Conservation (phyloP, 192 early-diverging fungal genomes). For the Podila clonocystis region DNA sequence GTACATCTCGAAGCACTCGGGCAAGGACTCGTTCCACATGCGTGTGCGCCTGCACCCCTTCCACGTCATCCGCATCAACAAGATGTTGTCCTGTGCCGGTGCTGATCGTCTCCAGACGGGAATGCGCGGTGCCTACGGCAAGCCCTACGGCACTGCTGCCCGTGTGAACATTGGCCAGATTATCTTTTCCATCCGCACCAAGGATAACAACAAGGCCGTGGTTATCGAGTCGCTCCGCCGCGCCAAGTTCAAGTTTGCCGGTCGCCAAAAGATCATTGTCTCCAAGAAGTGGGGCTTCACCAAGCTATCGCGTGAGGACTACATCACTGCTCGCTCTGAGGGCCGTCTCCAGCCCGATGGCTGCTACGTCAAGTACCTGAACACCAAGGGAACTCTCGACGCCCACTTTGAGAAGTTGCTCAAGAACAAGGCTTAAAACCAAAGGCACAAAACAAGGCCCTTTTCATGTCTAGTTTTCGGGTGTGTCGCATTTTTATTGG, state of each 20-base stretch:
- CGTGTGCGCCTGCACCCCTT: slow-evolving; percentile 98
- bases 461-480: no score
- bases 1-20: slow-evolving; percentile 97
- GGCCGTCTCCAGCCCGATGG: slow-evolving; percentile 93
- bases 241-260: slow-evolving; percentile 96
- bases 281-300: slow-evolving; percentile 99
- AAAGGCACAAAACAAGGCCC: no score
- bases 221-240: slow-evolving; percentile 84
- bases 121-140: slow-evolving; percentile 99
- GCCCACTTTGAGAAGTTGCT: slow-evolving; percentile 54
- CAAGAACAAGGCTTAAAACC: not conserved
- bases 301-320: slow-evolving; percentile 95
- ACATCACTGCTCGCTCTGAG: slow-evolving; percentile 78
- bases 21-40: slow-evolving; percentile 99
- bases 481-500: no score
- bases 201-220: slow-evolving; percentile 92
- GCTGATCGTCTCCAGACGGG: slow-evolving; percentile 99
- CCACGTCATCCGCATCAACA: slow-evolving; percentile 99
- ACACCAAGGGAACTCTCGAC: slow-evolving; percentile 82
- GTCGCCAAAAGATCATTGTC: slow-evolving; percentile 98
- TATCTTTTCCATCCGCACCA: slow-evolving; percentile 95
- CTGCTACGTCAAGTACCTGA: slow-evolving; percentile 94
- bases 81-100: slow-evolving; percentile 99
- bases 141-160: slow-evolving; percentile 95
- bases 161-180: slow-evolving; percentile 99